A percentile compares a stretch with the other conserved stretches of the same genome.
Conservation (phyloP, 208 protist species). For the Crithidia mellificae region DNA sequence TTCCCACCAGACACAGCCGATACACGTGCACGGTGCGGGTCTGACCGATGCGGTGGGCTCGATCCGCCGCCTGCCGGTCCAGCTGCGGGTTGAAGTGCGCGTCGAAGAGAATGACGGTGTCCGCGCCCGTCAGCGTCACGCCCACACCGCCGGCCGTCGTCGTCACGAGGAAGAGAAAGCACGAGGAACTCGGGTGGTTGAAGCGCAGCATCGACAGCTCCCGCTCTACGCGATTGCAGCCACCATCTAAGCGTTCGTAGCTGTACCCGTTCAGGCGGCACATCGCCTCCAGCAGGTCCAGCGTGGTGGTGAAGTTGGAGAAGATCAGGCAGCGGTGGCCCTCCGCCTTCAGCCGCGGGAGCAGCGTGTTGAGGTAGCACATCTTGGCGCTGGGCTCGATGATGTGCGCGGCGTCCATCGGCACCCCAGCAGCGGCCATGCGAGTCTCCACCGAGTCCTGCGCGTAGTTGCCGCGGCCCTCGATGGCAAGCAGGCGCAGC, state of each 20-base stretch:
- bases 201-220: slow-evolving; percentile 94
- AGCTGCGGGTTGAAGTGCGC: slow-evolving; percentile 98
- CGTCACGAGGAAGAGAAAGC: slow-evolving; percentile 97
- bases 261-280: slow-evolving; percentile 69
- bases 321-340: slow-evolving; percentile 91
- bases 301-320: slow-evolving; percentile 87
- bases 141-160: slow-evolving; percentile 98
- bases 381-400: slow-evolving; percentile 92
- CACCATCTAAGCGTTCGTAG: slow-evolving; percentile 87
- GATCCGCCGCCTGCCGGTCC: slow-evolving; percentile 96
- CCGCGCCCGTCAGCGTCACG: slow-evolving; percentile 96
- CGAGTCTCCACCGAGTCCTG: slow-evolving; percentile 41
- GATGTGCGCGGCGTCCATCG: slow-evolving; percentile 60
- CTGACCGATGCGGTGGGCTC: slow-evolving; percentile 96
- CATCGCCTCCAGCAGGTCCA: slow-evolving; percentile 87
- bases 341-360: slow-evolving; percentile 75
- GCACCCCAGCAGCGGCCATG: slow-evolving; percentile 56
- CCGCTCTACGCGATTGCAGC: slow-evolving; percentile 79
- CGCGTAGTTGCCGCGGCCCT: slow-evolving; percentile 30
- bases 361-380: slow-evolving; percentile 91
- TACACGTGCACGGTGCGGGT: slow-evolving; percentile 94
- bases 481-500: slow-evolving; percentile 62
- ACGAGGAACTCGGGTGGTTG: slow-evolving; percentile 79
- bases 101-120: slow-evolving; percentile 97
- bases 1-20: slow-evolving; percentile 92